Base-by-base conservation (phyloP, 768 basidiomycete species). In the Russula sp. region DNA sequence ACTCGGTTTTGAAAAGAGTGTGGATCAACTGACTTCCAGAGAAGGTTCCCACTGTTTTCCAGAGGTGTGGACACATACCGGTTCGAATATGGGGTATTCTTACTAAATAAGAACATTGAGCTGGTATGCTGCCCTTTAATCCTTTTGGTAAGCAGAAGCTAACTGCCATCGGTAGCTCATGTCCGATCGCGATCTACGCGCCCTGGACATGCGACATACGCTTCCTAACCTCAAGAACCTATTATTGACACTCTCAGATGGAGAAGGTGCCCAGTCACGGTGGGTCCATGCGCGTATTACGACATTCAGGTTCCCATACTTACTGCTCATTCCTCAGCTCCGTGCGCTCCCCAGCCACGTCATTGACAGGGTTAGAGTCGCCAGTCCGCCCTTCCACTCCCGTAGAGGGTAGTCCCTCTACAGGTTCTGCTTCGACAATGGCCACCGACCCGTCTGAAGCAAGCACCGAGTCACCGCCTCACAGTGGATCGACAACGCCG, bases 51-150 rank as follows among this genome's bases (percentile, higher is more conserved):
- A 18, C 77, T 99, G 35, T 99, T 93, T 74, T 87, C 91, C 1
- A 91, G 84, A 75, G 94, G 95, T 5, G 95, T 98, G 62, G 97
- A 98, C 72, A 89, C 88, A 48, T 98, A 98, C 75, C 82, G 97
- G 31, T 99, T 96, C 70, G 96, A 98, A 74, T 99, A 98, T 77
- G 97, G 87, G 4, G 96, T 98, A 4, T 98, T 94, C 74, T 75
- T 99, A 47, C 79, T 98, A 37, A 99, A 99, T 77, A 99, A 98
- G 75, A 82, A 99, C 74, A 94, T 99, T 67, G 96, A 99, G 77
- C 80, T 94, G 83, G 94, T 95, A 67, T 64, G 81, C 66, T 47
- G 34, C 55, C 11, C 63, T 55, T 58, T 34, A 34, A 48, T 14
- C 31, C 48, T 4, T 55, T 55, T 48, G 44, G 55, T 31, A 50